Conservation (phyloP, 2,329 filamentous ascomycete species). For the Paracoccidioides lutzii region DNA sequence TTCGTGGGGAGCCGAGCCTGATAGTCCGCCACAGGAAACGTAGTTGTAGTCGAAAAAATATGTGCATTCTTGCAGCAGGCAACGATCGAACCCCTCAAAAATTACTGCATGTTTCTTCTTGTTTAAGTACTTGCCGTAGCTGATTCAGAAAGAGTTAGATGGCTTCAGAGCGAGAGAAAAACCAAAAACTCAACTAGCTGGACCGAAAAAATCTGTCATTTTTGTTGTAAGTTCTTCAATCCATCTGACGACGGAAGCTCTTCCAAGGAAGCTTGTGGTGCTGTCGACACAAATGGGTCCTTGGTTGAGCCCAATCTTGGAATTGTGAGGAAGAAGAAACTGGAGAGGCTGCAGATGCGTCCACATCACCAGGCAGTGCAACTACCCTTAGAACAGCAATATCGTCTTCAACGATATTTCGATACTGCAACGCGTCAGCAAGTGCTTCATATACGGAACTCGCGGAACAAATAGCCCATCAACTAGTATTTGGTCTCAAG, state of each 20-base stretch:
- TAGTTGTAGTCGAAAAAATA: constrained; percentile 23
- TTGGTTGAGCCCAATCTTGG: constrained; percentile 7
- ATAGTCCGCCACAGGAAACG: constrained; percentile 17
- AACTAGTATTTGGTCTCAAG: background rate
- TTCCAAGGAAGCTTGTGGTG: constrained; percentile 10
- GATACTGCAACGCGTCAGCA: background rate
- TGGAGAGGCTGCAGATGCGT: constrained; percentile 9
- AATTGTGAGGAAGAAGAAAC: constrained; percentile 6
- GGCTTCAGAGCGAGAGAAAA: background rate
- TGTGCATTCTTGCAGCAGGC: constrained; percentile 18
- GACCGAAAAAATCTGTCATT: constrained; percentile 1
- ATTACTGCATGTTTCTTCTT: background rate
- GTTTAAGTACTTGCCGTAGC: background rate
- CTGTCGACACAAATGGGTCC: constrained; percentile 1
- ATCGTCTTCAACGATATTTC: constrained; percentile 8
- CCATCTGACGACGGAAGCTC: constrained; percentile 11
- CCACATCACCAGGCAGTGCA: constrained; percentile 8
- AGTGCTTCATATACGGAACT: background rate
- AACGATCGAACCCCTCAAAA: constrained; percentile 3
- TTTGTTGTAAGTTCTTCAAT: constrained; percentile 7
- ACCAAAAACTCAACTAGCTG: constrained; percentile 3
- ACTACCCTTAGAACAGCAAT: constrained; percentile 2
- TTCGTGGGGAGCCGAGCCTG: constrained; percentile 22
- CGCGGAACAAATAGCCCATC: background rate
- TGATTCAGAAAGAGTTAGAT: background rate